Evolutionary conservation across 208 protist genomes (phyloP), one percentile per base, ranked within the genome.

Genomic region (Phytomonas francai): DNA sequence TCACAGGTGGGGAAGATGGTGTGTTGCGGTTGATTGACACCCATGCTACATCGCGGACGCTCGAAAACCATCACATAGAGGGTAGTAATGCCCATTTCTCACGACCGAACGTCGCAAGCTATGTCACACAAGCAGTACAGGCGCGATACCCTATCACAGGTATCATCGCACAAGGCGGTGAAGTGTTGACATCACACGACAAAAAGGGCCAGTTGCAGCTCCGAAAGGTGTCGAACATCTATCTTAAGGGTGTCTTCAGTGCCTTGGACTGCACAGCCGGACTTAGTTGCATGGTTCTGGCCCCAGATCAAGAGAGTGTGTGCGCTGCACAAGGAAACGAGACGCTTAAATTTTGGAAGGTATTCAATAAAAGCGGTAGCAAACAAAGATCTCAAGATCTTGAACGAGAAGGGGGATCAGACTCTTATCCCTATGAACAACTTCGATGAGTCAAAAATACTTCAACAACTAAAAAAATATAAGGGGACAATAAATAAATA

Each of bases 261-360:
- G 77, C 88, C 25, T 78, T 76, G 31, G 83, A 79, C 59, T 85
- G 77, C 60, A 65, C 74, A 3, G 83, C 76, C 0, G 65, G 62
- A 28, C 74, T 94, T 28, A 81, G 71, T 51, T 94, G 85, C 63
- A 61, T 84, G 19, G 91, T 84, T 3, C 60, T 91, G 49, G 71
- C 85, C 1, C 83, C 85, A 0, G 85, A 94, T 51, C 77, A 77
- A 71, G 71, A 90, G 70, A 31, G 76, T 2, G 83, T 94, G 28
- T 94, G 88, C 60, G 83, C 83, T 3, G 85, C 88, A 22, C 88
- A 94, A 72, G 68, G 28, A 0, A 85, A 91, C 61, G 88, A 94
- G 59, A 88, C 84, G n/a, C 71, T 94, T 14, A 94, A 89, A 67
- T 91, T 94, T 49, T 94, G 88, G 88, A 73, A 74, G 34, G 82